Base-by-base conservation (phyloP, 768 basidiomycete genomes). In the Lactarius pseudohatsudake region DNA sequence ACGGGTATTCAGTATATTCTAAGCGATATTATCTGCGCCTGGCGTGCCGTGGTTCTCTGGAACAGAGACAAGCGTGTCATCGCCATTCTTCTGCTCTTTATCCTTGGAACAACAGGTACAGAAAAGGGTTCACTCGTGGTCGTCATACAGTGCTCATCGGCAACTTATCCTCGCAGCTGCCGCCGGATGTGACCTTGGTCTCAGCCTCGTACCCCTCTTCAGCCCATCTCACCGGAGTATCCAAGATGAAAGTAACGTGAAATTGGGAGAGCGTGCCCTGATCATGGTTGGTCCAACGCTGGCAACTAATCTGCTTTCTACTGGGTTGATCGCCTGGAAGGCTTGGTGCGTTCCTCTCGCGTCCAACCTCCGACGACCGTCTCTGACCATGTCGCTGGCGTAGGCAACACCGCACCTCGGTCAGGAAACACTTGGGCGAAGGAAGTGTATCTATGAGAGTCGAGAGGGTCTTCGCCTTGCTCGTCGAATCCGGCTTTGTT, bases 1-100 rank as follows among this genome's bases (percentile, higher is more conserved):
- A 9, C 18, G 34, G n/a, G 20, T 4, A 13, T 50, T 20, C 43
- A 66, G 65, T 66, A 66, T 30, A 66, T 66, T 28, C 30, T 62
- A 8, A 66, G 65, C n/a, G 65, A 66, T 57, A 41, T 28, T 45
- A 62, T 66, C 56, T 66, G 65, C 56, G 65, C 65, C 16, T 66
- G 65, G 65, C 65, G 65, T 34, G 65, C 65, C 9, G 60, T 57
- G 28, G 65, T 66, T 16, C 55, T 66, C 32, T 66, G 65, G 65
- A 66, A 62, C 28, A 62, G 28, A 26, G 61, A 66, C 47, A 62
- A 54, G 38, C 60, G 61, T 13, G 65, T 66, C 13, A 62, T 66
- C 18, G 45, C 65, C 47, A 58, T 66, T 57, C 61, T 66, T 50
- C 11, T 62, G 13, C 38, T 66, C 36, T 66, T 62, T 40, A 53